A percentile compares a stretch with the other conserved stretches of the same genome.
phyloP scores from a whole-genome alignment of 1,284 basidiomycete species.

The Peniophora sp. region DNA sequence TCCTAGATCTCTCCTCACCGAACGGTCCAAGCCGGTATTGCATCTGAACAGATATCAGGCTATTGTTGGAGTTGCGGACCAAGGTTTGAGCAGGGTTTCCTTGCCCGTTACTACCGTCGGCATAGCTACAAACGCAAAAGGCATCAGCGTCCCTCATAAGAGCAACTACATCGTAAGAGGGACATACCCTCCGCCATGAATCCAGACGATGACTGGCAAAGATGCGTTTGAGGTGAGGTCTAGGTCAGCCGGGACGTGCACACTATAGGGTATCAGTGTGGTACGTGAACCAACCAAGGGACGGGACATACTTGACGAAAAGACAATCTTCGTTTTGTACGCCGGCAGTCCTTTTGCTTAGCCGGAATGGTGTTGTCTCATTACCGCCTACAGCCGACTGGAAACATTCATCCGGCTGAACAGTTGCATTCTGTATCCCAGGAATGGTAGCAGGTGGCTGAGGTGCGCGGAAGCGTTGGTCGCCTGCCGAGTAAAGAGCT shows the following conservation, averaged over 20 bases:
- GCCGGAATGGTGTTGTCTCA: background rate
- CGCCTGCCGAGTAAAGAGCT: background rate
- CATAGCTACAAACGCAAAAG: background rate
- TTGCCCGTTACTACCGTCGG: conserved; percentile 2
- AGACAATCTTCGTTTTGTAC: conserved; percentile 28
- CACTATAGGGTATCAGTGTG: background rate
- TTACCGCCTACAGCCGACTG: background rate
- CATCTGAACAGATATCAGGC: conserved; percentile 27
- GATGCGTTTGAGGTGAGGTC: background rate
- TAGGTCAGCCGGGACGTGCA: background rate
- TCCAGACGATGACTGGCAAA: conserved; percentile 32
- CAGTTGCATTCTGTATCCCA: conserved; percentile 8
- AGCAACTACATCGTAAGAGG: background rate
- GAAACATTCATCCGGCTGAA: conserved; percentile 6
- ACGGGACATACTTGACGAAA: conserved; percentile 27
- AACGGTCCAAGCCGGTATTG: conserved; percentile 35
- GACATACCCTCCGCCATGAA: conserved; percentile 28
- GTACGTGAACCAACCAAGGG: background rate
- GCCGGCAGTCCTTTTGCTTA: background rate
- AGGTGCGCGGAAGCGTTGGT: conserved; percentile 7
- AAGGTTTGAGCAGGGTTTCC: conserved; percentile 4
- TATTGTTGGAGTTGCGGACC: conserved; percentile 15
- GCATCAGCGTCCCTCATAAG: background rate
- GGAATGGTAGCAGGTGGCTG: conserved; percentile 3
- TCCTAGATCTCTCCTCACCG: conserved; percentile 16